These are phyloP conservation scores for Talaromyces funiculosus DNA, from an alignment of 2,329 filamentous ascomycete genomes.

Conservation along the genomic window DNA sequence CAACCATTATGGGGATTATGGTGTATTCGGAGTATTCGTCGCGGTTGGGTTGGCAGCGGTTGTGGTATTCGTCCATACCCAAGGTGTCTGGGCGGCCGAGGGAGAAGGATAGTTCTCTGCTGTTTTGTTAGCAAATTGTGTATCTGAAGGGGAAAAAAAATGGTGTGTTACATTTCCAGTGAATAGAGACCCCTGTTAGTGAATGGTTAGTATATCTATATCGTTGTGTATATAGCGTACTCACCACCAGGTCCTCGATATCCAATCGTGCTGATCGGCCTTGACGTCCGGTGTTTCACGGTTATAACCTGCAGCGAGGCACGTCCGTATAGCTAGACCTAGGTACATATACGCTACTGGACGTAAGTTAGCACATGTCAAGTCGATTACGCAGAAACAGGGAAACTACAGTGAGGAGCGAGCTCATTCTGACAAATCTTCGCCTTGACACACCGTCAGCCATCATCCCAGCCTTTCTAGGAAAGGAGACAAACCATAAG, in stretches of 20 bases:
- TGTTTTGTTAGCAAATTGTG: conserved; percentile 16
- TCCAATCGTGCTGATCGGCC: conserved; percentile 32
- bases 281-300: conserved; percentile 33
- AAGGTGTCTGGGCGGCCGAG: conserved; percentile 46
- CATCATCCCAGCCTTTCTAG: conserved; percentile 17
- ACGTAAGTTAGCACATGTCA: neutral
- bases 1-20: conserved; percentile 39
- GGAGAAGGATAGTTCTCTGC: conserved; percentile 28
- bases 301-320: conserved; percentile 46
- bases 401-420: neutral
- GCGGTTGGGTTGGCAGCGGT: conserved; percentile 34
- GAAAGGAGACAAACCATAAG: conserved; percentile 29
- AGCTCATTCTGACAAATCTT: neutral
- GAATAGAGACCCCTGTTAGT: neutral
- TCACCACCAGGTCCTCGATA: conserved; percentile 45
- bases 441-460: neutral
- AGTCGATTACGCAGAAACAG: too few species aligned
- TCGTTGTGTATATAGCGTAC: neutral
- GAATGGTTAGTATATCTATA: neutral
- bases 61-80: conserved; percentile 47
- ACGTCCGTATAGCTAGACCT: conserved; percentile 44
- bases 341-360: conserved; percentile 43
- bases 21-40: conserved; percentile 30
- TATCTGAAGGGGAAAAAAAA: too few species aligned
- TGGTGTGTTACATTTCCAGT: neutral